Evolutionary conservation across 2,329 filamentous ascomycete species (phyloP).

Genomic region (Aspergillus tamarii): DNA sequence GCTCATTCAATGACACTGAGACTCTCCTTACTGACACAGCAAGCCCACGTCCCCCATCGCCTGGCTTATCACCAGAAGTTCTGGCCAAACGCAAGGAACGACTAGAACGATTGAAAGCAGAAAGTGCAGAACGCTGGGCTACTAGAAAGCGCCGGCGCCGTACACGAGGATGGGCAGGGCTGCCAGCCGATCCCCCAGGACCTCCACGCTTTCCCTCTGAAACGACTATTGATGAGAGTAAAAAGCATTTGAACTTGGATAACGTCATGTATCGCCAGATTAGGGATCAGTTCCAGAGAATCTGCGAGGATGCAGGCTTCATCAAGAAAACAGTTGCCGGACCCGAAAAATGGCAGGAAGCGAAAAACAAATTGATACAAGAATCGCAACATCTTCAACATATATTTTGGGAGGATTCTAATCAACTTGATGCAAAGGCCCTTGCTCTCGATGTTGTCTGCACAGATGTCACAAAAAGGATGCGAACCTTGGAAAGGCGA

Average conservation of each 20-base stretch:
- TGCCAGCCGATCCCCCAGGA: constrained; percentile 68
- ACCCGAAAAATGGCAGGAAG: constrained; percentile 71
- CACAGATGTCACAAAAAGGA: constrained; percentile 78
- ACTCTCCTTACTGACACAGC: constrained; percentile 27
- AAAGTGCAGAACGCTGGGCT: constrained; percentile 65
- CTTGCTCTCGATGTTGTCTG: constrained; percentile 78
- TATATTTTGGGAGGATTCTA: constrained; percentile 62
- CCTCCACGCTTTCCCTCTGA: constrained; percentile 79
- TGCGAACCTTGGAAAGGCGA: constrained; percentile 66
- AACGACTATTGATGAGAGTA: constrained; percentile 78
- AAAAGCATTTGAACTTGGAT: constrained; percentile 68
- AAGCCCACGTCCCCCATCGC: constrained; percentile 24
- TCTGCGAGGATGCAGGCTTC: constrained; percentile 69
- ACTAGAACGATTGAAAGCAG: constrained; percentile 57
- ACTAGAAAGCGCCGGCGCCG: constrained; percentile 69
- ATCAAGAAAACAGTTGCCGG: constrained; percentile 77
- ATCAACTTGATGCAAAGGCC: constrained; percentile 63
- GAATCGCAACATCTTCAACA: constrained; percentile 66
- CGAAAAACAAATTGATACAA: constrained; percentile 68
- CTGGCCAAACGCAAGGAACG: constrained; percentile 59
- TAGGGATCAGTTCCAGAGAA: constrained; percentile 68
- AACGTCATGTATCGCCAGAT: constrained; percentile 65
- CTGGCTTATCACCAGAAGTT: constrained; percentile 50
- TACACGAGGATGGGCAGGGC: constrained; percentile 68
- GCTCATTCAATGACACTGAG: constrained; percentile 32